phyloP scores from a whole-genome alignment of 139 green algal species.

The Tetradesmus lagerheimii region DNA sequence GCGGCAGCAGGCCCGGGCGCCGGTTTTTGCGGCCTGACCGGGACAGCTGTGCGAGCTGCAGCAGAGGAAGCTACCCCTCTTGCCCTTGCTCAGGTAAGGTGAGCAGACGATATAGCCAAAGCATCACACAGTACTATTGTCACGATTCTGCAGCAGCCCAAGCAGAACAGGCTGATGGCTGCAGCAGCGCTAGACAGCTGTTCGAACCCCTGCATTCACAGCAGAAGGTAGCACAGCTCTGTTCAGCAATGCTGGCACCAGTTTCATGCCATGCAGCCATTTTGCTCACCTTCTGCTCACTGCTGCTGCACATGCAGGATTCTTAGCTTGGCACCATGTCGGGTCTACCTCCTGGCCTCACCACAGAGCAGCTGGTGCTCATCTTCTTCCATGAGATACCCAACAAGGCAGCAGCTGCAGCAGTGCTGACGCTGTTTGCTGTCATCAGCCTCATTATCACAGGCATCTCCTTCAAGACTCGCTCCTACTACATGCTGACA shows the following conservation, averaged over 20 bases:
- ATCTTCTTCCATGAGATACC: conserved; percentile 22
- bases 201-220: too few relatives aligned
- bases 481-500: conserved; percentile 51
- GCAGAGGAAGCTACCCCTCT: too few relatives aligned
- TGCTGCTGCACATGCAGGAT: not conserved
- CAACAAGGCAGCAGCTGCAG: not conserved
- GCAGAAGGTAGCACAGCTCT: not conserved
- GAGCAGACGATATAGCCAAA: too few relatives aligned
- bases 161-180: too few relatives aligned
- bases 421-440: conserved; percentile 15
- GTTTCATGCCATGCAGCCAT: not conserved
- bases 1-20: too few relatives aligned
- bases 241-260: not conserved
- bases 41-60: too few relatives aligned
- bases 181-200: too few relatives aligned
- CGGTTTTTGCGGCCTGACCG: too few relatives aligned
- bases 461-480: conserved; percentile 7
- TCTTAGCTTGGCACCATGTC: not conserved
- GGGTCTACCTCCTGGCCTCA: not conserved
- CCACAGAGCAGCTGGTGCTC: not conserved
- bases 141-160: too few relatives aligned
- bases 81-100: too few relatives aligned
- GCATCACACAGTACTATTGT: too few relatives aligned
- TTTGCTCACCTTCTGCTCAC: not conserved
- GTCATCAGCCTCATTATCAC: not conserved